These are phyloP conservation scores for Talaromyces sp. DNA, from an alignment of 2,329 filamentous ascomycete genomes.

Conservation along the genomic window DNA sequence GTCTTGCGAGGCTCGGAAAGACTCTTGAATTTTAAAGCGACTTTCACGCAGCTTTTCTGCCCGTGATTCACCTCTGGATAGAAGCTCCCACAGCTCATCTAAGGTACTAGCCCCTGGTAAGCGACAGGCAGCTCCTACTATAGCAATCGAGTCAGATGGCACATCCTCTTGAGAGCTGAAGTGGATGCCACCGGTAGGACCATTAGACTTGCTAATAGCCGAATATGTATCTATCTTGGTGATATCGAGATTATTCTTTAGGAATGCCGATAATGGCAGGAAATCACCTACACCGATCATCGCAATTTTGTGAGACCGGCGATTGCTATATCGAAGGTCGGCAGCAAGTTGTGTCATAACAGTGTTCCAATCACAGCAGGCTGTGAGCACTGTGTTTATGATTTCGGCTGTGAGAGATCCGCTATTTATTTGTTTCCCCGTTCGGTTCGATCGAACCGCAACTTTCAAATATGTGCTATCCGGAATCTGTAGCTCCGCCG, in stretches of 20 bases:
- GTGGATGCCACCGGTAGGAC: not conserved
- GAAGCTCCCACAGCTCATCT: conserved; percentile 27
- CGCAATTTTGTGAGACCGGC: not conserved
- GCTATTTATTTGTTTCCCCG: not conserved
- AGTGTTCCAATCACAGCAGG: not conserved
- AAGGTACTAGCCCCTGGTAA: conserved; percentile 24
- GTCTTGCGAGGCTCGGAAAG: conserved; percentile 10
- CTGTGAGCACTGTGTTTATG: not conserved
- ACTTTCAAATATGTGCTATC: not conserved
- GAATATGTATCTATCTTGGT: not conserved
- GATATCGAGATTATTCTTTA: not conserved
- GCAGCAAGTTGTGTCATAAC: not conserved
- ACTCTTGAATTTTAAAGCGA: conserved; percentile 1
- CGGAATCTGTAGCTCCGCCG: not conserved
- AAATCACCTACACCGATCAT: not conserved
- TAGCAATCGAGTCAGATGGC: conserved; percentile 18
- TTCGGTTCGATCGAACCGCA: not conserved
- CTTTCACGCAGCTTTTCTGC: not conserved
- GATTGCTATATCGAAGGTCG: not conserved
- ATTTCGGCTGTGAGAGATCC: not conserved
- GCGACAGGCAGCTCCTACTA: conserved; percentile 27
- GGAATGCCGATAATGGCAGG: not conserved
- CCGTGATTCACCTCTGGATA: conserved; percentile 13
- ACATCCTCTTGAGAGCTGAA: not conserved
- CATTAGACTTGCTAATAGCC: not conserved